phyloP scores from a whole-genome alignment of 345 rosid genomes.

The Diplotaxis tenuifolia region DNA sequence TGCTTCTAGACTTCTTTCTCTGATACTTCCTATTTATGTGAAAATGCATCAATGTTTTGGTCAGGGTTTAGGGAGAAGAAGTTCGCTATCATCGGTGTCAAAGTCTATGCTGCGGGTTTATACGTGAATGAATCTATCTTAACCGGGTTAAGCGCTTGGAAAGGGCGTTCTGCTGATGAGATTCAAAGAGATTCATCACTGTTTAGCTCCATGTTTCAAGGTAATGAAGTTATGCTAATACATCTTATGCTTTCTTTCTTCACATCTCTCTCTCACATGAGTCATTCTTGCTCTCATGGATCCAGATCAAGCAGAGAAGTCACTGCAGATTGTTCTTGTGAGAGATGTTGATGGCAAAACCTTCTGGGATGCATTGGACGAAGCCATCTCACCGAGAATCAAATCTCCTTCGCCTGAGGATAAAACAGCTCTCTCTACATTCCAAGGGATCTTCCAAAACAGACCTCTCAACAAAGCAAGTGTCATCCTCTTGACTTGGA shows the following conservation, averaged over 20 bases:
- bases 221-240: slow-evolving; percentile 40
- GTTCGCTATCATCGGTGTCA: slow-evolving; percentile 78
- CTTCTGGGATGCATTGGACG: slow-evolving; percentile 88
- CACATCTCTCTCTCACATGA: background rate
- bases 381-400: slow-evolving; percentile 71
- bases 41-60: background rate
- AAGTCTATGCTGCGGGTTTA: slow-evolving; percentile 86
- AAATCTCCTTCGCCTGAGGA: slow-evolving; percentile 52
- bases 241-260: background rate
- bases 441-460: slow-evolving; percentile 62
- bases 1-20: background rate
- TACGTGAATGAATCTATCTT: slow-evolving; percentile 53
- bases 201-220: slow-evolving; percentile 52
- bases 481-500: slow-evolving; percentile 72
- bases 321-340: slow-evolving; percentile 78
- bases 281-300: background rate
- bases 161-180: slow-evolving; percentile 51
- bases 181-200: slow-evolving; percentile 52
- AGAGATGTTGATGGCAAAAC: slow-evolving; percentile 95
- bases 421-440: slow-evolving; percentile 59
- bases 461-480: slow-evolving; percentile 72
- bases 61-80: slow-evolving; percentile 88
- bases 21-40: background rate
- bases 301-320: slow-evolving; percentile 67
- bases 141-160: slow-evolving; percentile 49